Conservation (phyloP, 768 basidiomycete genomes). For the Xerocomellus amylosporus region DNA sequence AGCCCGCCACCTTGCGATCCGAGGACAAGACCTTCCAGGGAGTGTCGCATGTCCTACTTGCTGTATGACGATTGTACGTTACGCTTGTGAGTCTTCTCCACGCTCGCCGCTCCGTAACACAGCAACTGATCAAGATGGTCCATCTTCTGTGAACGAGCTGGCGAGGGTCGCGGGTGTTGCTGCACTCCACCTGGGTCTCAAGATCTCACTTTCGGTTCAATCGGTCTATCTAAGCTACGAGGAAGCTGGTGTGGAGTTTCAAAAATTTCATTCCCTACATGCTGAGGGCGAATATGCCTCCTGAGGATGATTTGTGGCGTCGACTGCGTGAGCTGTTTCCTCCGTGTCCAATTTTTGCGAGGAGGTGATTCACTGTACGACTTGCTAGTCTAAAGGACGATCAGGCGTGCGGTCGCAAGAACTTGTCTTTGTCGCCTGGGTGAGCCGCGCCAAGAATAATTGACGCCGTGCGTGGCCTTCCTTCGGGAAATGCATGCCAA, state of each 20-base stretch:
- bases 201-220: background rate
- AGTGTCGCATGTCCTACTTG: background rate
- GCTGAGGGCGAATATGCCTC: background rate
- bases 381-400: background rate
- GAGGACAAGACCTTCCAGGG: background rate
- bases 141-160: background rate
- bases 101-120: no score
- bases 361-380: background rate
- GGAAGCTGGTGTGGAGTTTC: background rate
- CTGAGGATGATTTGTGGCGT: background rate
- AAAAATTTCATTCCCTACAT: background rate
- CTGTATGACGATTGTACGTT: background rate
- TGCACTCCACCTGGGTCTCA: background rate
- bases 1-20: background rate
- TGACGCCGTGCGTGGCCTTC: background rate
- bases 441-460: background rate
- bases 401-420: background rate
- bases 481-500: no score
- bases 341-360: background rate
- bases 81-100: no score
- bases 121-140: background rate
- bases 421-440: background rate
- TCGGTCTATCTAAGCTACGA: background rate
- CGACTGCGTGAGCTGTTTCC: no score
- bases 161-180: no score